phyloP scores from a whole-genome alignment of 2,329 filamentous ascomycete genomes.

The Botrytis medusae region DNA sequence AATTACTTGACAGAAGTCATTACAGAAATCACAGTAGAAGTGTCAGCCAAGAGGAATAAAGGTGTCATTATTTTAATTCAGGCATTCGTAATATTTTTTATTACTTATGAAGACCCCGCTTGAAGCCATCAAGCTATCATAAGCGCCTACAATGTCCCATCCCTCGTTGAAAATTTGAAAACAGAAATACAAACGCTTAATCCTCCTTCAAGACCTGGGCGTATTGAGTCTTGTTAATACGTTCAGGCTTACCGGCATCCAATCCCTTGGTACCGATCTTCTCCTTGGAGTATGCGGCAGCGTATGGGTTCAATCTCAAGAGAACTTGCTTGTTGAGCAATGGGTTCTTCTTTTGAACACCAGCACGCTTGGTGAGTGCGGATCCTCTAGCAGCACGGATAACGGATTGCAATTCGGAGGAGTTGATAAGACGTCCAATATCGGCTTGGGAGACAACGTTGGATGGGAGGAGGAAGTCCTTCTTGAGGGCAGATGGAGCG shows the following conservation, averaged over 20 bases:
- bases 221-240: constrained; percentile 38
- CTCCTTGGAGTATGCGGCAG: constrained; percentile 82
- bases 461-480: constrained; percentile 95
- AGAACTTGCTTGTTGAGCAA: constrained; percentile 98
- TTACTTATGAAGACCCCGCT: constrained; percentile 20
- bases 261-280: constrained; percentile 73
- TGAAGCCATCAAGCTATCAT: constrained; percentile 20
- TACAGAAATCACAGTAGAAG: not conserved
- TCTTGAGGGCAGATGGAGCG: constrained; percentile 88
- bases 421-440: constrained; percentile 98
- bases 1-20: not conserved
- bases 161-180: constrained; percentile 24
- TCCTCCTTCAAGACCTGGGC: constrained; percentile 51
- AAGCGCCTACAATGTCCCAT: constrained; percentile 25
- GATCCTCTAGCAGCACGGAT: constrained; percentile 89
- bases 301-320: constrained; percentile 98
- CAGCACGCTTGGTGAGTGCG: constrained; percentile 81
- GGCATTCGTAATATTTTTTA: constrained; percentile 22
- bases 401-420: constrained; percentile 95
- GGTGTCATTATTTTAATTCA: constrained; percentile 13
- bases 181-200: constrained; percentile 42
- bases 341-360: constrained; percentile 99
- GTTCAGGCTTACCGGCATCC: constrained; percentile 59
- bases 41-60: not conserved
- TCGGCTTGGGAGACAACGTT: constrained; percentile 94